phyloP scores from a whole-genome alignment of 2,329 filamentous ascomycete genomes.

The Trichoderma pleuroti region DNA sequence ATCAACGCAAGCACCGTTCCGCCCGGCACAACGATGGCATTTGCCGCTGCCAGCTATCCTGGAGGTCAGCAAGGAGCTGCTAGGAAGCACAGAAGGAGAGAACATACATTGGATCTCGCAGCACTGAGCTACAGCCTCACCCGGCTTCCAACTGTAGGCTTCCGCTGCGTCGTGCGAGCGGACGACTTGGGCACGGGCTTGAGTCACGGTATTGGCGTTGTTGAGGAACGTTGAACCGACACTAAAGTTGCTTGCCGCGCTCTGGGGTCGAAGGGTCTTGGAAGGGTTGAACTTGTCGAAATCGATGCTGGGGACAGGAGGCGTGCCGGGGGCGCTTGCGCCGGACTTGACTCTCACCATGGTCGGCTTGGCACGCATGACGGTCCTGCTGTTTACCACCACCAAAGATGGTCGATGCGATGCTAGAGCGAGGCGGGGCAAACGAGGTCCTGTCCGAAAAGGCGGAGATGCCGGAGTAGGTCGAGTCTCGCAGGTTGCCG shows the following conservation, averaged over 20 bases:
- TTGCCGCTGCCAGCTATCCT: no score
- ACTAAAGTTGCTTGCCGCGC: conserved; percentile 58
- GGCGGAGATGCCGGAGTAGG: conserved; percentile 73
- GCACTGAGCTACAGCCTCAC: no score
- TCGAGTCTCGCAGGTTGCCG: conserved; percentile 83
- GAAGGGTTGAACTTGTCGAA: conserved; percentile 52
- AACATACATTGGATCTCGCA: no score
- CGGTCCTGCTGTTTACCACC: conserved; percentile 85
- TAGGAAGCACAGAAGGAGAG: no score
- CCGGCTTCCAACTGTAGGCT: no score
- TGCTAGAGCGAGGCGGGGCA: conserved; percentile 63
- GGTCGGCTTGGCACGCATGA: conserved; percentile 82
- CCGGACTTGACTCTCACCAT: conserved; percentile 87
- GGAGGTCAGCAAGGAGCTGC: no score
- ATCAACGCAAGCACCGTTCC: no score
- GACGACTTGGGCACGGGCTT: conserved; percentile 57
- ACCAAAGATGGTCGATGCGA: conserved; percentile 91
- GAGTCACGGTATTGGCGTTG: conserved; percentile 58
- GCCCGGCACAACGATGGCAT: no score
- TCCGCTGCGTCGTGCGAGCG: no score
- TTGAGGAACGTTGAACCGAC: conserved; percentile 67
- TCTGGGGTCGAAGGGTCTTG: conserved; percentile 43
- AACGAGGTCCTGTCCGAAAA: conserved; percentile 60
- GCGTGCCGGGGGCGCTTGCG: conserved; percentile 53
- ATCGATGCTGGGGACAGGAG: conserved; percentile 71